Conservation (phyloP, 2,329 filamentous ascomycete genomes). For the Didymella arachidicola region DNA sequence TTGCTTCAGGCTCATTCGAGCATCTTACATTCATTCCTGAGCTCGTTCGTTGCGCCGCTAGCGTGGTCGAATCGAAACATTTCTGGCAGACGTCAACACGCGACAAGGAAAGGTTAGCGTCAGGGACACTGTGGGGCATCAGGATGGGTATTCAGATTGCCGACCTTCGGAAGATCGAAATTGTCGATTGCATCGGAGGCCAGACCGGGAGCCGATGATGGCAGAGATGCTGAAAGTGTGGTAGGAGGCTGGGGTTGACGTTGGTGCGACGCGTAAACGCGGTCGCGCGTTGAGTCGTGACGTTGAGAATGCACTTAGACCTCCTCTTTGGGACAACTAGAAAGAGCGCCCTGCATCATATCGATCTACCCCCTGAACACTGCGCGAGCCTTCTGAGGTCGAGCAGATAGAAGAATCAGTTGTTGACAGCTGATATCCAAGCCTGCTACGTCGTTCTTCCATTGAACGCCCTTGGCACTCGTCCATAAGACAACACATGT, state of each 20-base stretch:
- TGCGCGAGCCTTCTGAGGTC: background rate
- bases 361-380: background rate
- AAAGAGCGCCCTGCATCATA: slow-evolving; percentile 3
- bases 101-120: slow-evolving; percentile 26
- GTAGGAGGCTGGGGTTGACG: slow-evolving; percentile 29
- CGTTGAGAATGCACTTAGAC: slow-evolving; percentile 24
- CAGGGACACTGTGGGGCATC: slow-evolving; percentile 30
- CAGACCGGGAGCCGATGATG: slow-evolving; percentile 27
- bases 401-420: background rate
- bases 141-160: slow-evolving; percentile 26
- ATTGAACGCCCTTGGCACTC: background rate
- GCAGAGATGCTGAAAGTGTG: slow-evolving; percentile 15
- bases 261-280: slow-evolving; percentile 30
- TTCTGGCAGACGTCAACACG: slow-evolving; percentile 32
- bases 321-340: slow-evolving; percentile 9
- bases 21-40: background rate
- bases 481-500: too few relatives aligned
- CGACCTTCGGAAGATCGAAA: slow-evolving; percentile 35
- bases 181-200: slow-evolving; percentile 24
- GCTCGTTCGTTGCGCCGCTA: slow-evolving; percentile 3
- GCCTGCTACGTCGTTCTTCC: background rate
- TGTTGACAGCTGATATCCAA: background rate
- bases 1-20: background rate
- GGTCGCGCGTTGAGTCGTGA: slow-evolving; percentile 32
- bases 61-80: background rate